Evolutionary conservation across 371 early-diverging fungal genomes (phyloP), one percentile per base, ranked within the genome.

Genomic region (Mortierella sp.): DNA sequence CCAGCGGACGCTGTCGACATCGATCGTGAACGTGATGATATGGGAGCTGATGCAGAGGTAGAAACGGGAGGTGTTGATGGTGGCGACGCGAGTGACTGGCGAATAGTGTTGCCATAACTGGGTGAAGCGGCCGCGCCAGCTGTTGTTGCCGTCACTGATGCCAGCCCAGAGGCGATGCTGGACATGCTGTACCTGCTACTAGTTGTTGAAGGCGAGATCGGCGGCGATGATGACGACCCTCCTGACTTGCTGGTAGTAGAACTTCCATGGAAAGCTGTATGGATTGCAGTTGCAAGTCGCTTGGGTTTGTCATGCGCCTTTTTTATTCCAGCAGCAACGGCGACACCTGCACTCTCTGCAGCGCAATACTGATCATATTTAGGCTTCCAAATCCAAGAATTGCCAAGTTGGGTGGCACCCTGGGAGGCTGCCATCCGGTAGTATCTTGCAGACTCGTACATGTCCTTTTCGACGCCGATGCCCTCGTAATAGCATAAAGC

Each of bases 361-460:
- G 73, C 71, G 49, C 79, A 79, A 64, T 79, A 79, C 30, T 78
- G 68, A 35, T 91, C 89, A 68, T 94, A 94, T 78, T 97, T 97
- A 20, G 92, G 88, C 75, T 97, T 97, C 85, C 91, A 95, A 26
- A 97, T 96, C 97, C 97, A 97, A 59, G 94, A 95, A 69, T 95
- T 95, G 40, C 93, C 93, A 78, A 96, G 92, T 51, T 95, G 87
- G 39, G 91, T 90, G 14, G 90, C 88, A 3, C 97, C 97, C 72
- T 94, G 93, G 26, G 89, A 90, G 68, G 93, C 92, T 8, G 97
- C 97, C 73, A 89, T 78, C 28, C 97, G 91, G 78, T 93, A 96
- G 81, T 94, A 96, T 65, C 89, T 89, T 6, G 97, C 97, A 5
- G 97, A 95, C 54, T 85, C 84, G 57, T 86, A 85, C 86, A 92